A percentile compares a stretch with the other conserved stretches of the same genome.
These are phyloP conservation scores for Termitomyces heimii DNA, from an alignment of 768 basidiomycete species.

Conservation along the genomic window DNA sequence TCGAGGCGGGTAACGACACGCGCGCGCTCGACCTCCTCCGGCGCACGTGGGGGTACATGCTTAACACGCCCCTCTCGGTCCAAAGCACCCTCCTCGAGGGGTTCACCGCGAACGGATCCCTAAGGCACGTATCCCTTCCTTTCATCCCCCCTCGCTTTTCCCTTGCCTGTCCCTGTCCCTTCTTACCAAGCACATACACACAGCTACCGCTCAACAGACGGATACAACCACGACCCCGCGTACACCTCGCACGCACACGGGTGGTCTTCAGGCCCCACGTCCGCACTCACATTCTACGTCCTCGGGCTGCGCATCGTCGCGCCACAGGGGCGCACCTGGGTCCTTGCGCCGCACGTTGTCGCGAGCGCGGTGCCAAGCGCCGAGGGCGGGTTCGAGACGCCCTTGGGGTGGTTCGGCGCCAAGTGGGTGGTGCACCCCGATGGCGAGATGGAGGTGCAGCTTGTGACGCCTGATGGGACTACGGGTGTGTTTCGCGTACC, in stretches of 20 bases:
- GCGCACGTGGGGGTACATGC: conserved; percentile 56
- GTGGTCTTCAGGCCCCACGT: conserved; percentile 54
- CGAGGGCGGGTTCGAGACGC: conserved; percentile 49
- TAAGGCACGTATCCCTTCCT: conserved; percentile 27
- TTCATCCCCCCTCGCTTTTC: background rate
- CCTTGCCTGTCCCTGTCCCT: background rate
- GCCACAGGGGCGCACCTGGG: conserved; percentile 43
- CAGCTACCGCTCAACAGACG: conserved; percentile 46
- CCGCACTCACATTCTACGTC: conserved; percentile 51
- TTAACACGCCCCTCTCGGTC: conserved; percentile 48
- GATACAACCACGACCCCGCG: conserved; percentile 52
- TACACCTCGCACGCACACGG: conserved; percentile 59
- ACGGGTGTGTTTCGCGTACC: conserved; percentile 17
- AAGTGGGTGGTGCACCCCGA: conserved; percentile 27
- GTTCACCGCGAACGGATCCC: conserved; percentile 50
- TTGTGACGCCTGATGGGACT: conserved; percentile 26
- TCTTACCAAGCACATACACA: background rate
- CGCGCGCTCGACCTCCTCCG: conserved; percentile 48
- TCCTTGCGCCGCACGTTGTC: conserved; percentile 32
- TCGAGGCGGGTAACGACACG: conserved; percentile 43
- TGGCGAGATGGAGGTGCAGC: conserved; percentile 9
- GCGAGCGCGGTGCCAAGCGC: conserved; percentile 15
- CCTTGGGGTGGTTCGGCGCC: conserved; percentile 45
- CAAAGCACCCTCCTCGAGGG: conserved; percentile 56
- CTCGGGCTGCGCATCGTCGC: conserved; percentile 46